phyloP scores from a whole-genome alignment of 129 eudicot species.

The Artemisia tridentata region DNA sequence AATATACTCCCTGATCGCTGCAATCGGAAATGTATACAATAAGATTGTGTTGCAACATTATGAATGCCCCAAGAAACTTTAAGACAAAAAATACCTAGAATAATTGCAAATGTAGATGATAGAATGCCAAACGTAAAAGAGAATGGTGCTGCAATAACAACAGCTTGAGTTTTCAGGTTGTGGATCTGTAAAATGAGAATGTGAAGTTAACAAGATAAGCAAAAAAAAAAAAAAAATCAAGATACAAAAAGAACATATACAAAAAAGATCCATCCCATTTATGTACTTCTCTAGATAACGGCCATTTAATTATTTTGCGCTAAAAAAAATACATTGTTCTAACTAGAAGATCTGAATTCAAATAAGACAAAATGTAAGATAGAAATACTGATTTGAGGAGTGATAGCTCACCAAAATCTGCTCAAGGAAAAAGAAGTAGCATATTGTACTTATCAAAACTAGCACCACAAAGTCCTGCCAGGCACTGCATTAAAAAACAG shows the following conservation, averaged over 20 bases:
- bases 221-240: background rate
- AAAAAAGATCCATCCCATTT: background rate
- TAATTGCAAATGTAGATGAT: slow-evolving; percentile 67
- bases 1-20: slow-evolving; percentile 84
- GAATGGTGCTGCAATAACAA: slow-evolving; percentile 87
- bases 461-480: slow-evolving; percentile 98
- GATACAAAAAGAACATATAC: background rate
- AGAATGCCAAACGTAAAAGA: slow-evolving; percentile 67
- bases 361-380: background rate
- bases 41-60: slow-evolving; percentile 14
- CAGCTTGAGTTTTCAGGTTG: slow-evolving; percentile 59
- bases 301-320: no score
- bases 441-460: slow-evolving; percentile 79
- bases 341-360: background rate
- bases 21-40: slow-evolving; percentile 17
- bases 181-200: slow-evolving; percentile 44
- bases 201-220: background rate
- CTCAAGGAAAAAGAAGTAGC: slow-evolving; percentile 93
- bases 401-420: slow-evolving; percentile 69
- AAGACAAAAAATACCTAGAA: slow-evolving; percentile 42
- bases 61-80: background rate
- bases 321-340: no score
- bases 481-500: slow-evolving; percentile 49
- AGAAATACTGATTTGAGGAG: background rate
- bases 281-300: no score